A percentile compares a stretch with the other conserved stretches of the same genome.
phyloP scores from a whole-genome alignment of 2,329 filamentous ascomycete species.

The Raffaelea ambrosiae region DNA sequence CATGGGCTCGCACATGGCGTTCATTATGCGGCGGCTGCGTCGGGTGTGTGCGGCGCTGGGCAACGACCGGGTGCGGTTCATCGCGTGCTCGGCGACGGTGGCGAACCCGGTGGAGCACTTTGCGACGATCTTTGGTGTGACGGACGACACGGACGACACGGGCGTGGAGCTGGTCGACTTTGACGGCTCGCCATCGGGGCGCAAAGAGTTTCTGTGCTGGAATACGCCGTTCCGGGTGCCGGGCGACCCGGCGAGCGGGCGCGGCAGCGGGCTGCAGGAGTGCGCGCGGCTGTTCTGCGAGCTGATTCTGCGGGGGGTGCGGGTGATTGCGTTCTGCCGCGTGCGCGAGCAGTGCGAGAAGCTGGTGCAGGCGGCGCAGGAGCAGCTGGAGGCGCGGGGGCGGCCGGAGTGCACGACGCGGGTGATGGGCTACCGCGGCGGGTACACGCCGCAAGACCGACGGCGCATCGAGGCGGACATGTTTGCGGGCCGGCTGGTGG shows the following conservation, averaged over 20 bases:
- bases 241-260: conserved; percentile 73
- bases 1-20: conserved; percentile 86
- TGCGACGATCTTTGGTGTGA: conserved; percentile 79
- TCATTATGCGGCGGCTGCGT: conserved; percentile 84
- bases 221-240: conserved; percentile 94
- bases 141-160: too few relatives aligned
- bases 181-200: conserved; percentile 84
- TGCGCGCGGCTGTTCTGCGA: conserved; percentile 88
- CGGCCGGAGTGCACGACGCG: conserved; percentile 65
- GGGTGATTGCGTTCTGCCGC: conserved; percentile 88
- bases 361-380: conserved; percentile 69
- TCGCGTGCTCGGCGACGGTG: conserved; percentile 94
- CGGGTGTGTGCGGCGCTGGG: conserved; percentile 85
- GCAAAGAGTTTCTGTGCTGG: conserved; percentile 96
- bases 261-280: conserved; percentile 74
- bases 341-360: conserved; percentile 84
- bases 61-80: conserved; percentile 77
- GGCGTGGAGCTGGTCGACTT: conserved; percentile 70
- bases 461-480: conserved; percentile 87
- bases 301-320: conserved; percentile 75
- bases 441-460: conserved; percentile 87
- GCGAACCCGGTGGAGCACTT: conserved; percentile 90
- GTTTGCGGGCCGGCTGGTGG: conserved; percentile 90
- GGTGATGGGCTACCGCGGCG: conserved; percentile 93
- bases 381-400: conserved; percentile 65